Conservation (phyloP, 2,329 filamentous ascomycete species). For the Emericellopsis cladophorae region DNA sequence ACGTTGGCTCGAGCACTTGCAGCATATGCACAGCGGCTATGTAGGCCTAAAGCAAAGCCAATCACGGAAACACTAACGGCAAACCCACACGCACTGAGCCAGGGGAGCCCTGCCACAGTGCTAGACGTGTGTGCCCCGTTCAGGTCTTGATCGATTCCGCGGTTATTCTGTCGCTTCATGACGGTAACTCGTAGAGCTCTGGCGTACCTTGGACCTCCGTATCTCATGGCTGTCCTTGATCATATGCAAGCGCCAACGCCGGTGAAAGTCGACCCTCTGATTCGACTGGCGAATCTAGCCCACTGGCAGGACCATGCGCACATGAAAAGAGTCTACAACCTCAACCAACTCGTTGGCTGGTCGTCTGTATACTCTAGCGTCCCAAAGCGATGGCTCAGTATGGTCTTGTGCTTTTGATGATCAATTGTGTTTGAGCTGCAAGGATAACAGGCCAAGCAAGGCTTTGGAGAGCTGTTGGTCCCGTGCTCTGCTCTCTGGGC, state of each 20-base stretch:
- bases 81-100: constrained; percentile 10
- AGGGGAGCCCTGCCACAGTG: constrained; percentile 7
- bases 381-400: too few relatives aligned
- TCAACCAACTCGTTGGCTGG: too few relatives aligned
- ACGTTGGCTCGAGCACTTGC: constrained; percentile 24
- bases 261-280: constrained; percentile 1
- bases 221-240: neutral
- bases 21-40: constrained; percentile 28
- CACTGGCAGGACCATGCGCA: too few relatives aligned
- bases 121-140: too few relatives aligned
- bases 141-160: neutral
- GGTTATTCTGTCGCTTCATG: neutral
- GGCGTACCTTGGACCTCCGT: neutral
- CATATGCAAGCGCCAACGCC: neutral
- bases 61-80: constrained; percentile 13
- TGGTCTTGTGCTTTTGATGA: too few relatives aligned
- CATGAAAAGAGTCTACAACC: too few relatives aligned
- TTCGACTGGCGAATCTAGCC: neutral
- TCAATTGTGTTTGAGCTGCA: too few relatives aligned
- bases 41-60: constrained; percentile 22
- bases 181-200: neutral
- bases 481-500: too few relatives aligned
- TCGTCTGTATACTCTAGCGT: too few relatives aligned
- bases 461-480: too few relatives aligned
- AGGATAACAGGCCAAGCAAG: too few relatives aligned